Conservation (phyloP, 805 yeast species). For the Cyberlindnera petersonii region DNA sequence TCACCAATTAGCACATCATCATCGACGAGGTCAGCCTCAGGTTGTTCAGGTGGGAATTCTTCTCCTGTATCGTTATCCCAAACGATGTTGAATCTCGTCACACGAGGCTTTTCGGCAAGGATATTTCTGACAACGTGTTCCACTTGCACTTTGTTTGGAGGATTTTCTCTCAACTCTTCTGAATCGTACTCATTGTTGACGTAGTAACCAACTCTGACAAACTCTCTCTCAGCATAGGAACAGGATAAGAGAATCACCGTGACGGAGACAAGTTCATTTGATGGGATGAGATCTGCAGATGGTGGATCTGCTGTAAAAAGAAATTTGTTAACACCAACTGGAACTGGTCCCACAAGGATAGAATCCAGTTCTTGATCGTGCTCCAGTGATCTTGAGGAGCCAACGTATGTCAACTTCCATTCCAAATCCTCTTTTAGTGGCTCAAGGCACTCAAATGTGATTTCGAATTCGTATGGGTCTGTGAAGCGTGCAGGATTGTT, state of each 20-base stretch:
- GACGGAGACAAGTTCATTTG: constrained; percentile 89
- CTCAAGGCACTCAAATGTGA: constrained; percentile 95
- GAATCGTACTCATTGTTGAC: constrained; percentile 95
- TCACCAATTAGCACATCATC: constrained; percentile 36
- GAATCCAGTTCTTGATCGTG: constrained; percentile 98
- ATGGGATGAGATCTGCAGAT: constrained; percentile 91
- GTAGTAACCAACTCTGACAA: constrained; percentile 95
- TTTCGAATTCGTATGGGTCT: constrained; percentile 93
- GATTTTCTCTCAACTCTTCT: constrained; percentile 89
- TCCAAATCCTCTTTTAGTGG: constrained; percentile 82
- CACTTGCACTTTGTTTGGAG: constrained; percentile 89
- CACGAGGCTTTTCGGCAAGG: constrained; percentile 95
- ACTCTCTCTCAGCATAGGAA: constrained; percentile 88
- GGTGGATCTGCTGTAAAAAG: constrained; percentile 96
- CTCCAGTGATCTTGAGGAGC: constrained; percentile 88
- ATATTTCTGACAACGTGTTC: constrained; percentile 93
- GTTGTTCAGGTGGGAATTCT: constrained; percentile 76
- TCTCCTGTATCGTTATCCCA: constrained; percentile 83
- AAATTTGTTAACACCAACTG: constrained; percentile 93
- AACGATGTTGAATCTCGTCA: constrained; percentile 91
- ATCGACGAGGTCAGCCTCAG: constrained; percentile 57
- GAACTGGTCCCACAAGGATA: constrained; percentile 96
- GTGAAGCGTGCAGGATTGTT: constrained; percentile 93
- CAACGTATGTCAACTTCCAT: constrained; percentile 97
- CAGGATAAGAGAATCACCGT: constrained; percentile 92